phyloP scores from a whole-genome alignment of 805 yeast genomes.

The Yamadazyma philogaea region DNA sequence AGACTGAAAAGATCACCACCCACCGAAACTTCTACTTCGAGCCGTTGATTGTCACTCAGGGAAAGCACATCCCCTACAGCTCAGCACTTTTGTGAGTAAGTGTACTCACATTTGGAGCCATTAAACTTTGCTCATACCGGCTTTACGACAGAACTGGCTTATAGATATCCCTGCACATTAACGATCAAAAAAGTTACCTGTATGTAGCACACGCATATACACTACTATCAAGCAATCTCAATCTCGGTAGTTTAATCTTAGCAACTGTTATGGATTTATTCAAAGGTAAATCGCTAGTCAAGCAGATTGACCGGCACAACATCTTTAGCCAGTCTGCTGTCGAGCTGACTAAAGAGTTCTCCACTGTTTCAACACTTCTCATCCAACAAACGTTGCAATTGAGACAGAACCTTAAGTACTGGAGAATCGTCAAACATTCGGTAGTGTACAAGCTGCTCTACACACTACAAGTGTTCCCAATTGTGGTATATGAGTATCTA shows the following conservation, averaged over 20 bases:
- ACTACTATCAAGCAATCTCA: background rate
- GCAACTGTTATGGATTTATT: slow-evolving; percentile 14
- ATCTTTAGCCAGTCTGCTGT: slow-evolving; percentile 7
- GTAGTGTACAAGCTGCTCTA: slow-evolving; percentile 25
- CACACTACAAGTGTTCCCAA: slow-evolving; percentile 35
- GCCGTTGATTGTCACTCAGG: too few species aligned
- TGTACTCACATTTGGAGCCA: too few species aligned
- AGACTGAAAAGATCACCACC: too few species aligned
- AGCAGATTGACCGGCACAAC: slow-evolving; percentile 29
- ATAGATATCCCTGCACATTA: too few species aligned
- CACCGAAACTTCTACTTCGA: too few species aligned
- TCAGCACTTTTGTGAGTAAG: too few species aligned
- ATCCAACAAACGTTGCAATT: slow-evolving; percentile 32
- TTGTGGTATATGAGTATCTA: slow-evolving; percentile 18
- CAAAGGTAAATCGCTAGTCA: slow-evolving; percentile 10
- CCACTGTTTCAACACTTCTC: slow-evolving; percentile 27
- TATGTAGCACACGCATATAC: background rate
- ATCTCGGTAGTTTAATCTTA: background rate
- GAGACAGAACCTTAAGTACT: slow-evolving; percentile 33
- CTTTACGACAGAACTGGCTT: too few species aligned
- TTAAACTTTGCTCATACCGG: too few species aligned
- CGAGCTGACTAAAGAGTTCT: slow-evolving; percentile 1
- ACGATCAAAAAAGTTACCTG: too few species aligned
- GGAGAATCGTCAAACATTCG: slow-evolving; percentile 30
- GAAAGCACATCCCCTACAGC: too few species aligned